Evolutionary conservation across 73 alveolate genomes (phyloP).

Genomic region (Blepharisma stoltei): DNA sequence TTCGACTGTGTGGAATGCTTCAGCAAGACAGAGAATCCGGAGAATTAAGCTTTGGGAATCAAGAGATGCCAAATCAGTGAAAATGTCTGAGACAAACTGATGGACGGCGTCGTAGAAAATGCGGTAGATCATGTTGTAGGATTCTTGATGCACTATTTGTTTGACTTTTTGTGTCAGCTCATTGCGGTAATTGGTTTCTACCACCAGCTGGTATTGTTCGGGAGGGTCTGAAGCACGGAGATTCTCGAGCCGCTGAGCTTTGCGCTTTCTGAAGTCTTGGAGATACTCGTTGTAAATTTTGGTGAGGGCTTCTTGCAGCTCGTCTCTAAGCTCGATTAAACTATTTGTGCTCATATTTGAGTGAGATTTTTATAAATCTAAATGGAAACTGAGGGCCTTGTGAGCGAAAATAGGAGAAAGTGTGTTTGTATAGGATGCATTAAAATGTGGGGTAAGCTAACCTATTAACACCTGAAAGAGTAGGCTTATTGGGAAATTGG

Average conservation of each 20-base stretch:
- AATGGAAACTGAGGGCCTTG: too few relatives aligned
- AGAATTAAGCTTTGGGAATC: not conserved
- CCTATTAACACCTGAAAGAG: too few relatives aligned
- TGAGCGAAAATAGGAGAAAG: too few relatives aligned
- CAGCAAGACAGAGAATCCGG: not conserved
- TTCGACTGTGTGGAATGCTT: not conserved
- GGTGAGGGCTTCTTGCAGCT: slow-evolving; percentile 19
- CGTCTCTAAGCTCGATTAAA: not conserved
- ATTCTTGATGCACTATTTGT: slow-evolving; percentile 9
- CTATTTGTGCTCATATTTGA: too few relatives aligned
- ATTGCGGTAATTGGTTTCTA: slow-evolving; percentile 20
- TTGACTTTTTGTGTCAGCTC: slow-evolving; percentile 26
- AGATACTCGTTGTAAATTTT: not conserved
- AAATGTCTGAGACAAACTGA: not conserved
- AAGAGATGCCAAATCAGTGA: not conserved
- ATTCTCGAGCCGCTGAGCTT: not conserved
- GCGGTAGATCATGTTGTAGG: not conserved
- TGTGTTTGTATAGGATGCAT: too few relatives aligned
- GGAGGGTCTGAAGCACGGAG: not conserved
- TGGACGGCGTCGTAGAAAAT: not conserved
- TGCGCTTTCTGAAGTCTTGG: not conserved
- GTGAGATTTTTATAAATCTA: too few relatives aligned
- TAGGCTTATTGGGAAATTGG: too few relatives aligned
- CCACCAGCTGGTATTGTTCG: not conserved
- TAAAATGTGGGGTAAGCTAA: too few relatives aligned